Evolutionary conservation across 495 filamentous ascomycete genomes (phyloP).

Genomic region (Penicillium atrosanguineum): DNA sequence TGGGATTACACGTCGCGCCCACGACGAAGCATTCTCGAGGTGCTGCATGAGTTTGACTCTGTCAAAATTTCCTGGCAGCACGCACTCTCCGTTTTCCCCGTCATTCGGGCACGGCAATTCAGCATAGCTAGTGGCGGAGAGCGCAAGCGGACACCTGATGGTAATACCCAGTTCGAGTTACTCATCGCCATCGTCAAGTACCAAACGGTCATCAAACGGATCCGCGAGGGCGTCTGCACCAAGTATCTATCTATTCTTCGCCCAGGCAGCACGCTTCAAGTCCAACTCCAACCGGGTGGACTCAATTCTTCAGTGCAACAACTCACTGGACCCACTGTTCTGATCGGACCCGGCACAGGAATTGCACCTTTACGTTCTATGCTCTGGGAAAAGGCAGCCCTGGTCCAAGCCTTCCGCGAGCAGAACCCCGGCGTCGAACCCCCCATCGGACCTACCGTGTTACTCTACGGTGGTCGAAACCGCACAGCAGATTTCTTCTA

Average conservation of each 20-base stretch:
- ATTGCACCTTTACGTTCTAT: slow-evolving; percentile 84
- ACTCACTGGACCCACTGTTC: slow-evolving; percentile 59
- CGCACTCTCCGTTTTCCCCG: slow-evolving; percentile 66
- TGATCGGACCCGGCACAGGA: slow-evolving; percentile 88
- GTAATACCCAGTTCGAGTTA: slow-evolving; percentile 62
- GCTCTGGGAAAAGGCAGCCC: slow-evolving; percentile 61
- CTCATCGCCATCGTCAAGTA: slow-evolving; percentile 92
- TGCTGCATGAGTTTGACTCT: slow-evolving; percentile 82
- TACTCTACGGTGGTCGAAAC: slow-evolving; percentile 84
- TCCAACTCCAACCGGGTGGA: slow-evolving; percentile 58
- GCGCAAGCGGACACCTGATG: slow-evolving; percentile 37
- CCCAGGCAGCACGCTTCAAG: slow-evolving; percentile 52
- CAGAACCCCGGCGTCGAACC: slow-evolving; percentile 28
- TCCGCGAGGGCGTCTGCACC: slow-evolving; percentile 85
- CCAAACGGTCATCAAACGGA: slow-evolving; percentile 79
- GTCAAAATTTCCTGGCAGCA: slow-evolving; percentile 78
- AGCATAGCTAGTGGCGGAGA: slow-evolving; percentile 77
- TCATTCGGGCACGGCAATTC: slow-evolving; percentile 78
- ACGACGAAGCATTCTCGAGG: slow-evolving; percentile 85
- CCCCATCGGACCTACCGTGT: slow-evolving; percentile 34
- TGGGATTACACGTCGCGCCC: slow-evolving; percentile 95
- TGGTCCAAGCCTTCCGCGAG: slow-evolving; percentile 39
- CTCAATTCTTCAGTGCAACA: slow-evolving; percentile 49
- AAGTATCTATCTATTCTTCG: slow-evolving; percentile 70
- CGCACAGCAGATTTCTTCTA: slow-evolving; percentile 74